Base-by-base conservation (phyloP, 352 stramenopile species). In the Hyaloperonospora brassicae region DNA sequence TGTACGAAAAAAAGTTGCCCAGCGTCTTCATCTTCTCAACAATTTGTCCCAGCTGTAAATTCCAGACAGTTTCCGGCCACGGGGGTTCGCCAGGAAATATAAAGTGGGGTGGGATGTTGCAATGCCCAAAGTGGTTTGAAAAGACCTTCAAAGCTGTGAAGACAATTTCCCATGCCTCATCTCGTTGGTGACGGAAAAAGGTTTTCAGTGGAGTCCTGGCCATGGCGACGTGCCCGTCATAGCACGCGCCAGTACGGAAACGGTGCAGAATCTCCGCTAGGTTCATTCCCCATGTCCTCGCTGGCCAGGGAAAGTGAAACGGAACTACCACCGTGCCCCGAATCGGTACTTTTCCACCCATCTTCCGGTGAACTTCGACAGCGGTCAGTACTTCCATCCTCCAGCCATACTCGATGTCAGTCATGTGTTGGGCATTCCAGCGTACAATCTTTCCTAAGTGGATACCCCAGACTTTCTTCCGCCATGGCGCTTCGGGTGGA, bases 231-330 rank as follows among this genome's bases (percentile, higher is more conserved):
- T 70, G 62, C 0, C 62, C 62, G 23, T 57, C 53, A 24, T 70
- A 70, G 10, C 24, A 62, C 17, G 66, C 50, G 0, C 58, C 53
- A 50, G 25, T 53, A 10, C 58, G 30, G 9, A 70, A 36, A 23
- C 59, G 58, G 6, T 61, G 58, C 13, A 64, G 24, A 17, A 70
- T 59, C 7, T 22, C 46, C 1, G 59, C 43, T 2, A 70, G 46
- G 47, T 67, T 49, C 54, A 67, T 64, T 5, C 50, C 58, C 58
- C 62, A 70, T 8, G 54, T 64, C n/a, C 52, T 58, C 3, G 27
- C 23, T 23, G 62, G 62, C 62, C 62, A 70, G 0, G 54, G 46
- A 21, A 27, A 43, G n/a, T 56, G 58, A 36, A 46, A 67, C 5
- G 62, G 58, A 13, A 70, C 50, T 12, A 64, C 36, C 21, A 66